Base-by-base conservation (phyloP, 2,329 filamentous ascomycete species). In the Aspergillus fumigatiaffinis region DNA sequence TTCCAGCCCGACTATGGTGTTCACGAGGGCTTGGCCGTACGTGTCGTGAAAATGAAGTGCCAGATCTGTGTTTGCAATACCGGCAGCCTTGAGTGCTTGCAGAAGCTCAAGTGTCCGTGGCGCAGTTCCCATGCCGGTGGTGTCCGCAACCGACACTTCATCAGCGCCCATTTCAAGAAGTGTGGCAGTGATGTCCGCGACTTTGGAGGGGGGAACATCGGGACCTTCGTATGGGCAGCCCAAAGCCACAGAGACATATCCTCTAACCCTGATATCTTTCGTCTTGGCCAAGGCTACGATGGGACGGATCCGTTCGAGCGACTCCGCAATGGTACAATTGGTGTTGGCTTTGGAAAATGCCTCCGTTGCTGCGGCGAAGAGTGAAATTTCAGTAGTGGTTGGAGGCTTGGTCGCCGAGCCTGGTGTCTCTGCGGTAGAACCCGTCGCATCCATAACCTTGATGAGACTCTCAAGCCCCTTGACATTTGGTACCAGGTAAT, bases 11-110 rank as follows among this genome's bases (percentile, higher is more conserved):
- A 87, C 82, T 10, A 87, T 77, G 0, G 82, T 82, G 59, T 88
- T 88, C 9, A 87, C 81, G 48, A 88, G 70, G 2, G 85, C 85
- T 67, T 86, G 83, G 1, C 85, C 85, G 63, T 86, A 87, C 0
- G 85, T 87, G 63, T 88, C 85, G 63, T 88, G 85, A 67, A 87
- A 87, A 67, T 88, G 85, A 56, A 87, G 73, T 1, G 84, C 85
- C 9, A 88, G 65, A 60, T 87, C 85, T 41, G 79, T 80, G 53
- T 78, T 82, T 53, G 82, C 79, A 52, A 88, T 81, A 0, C 85
- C 85, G 1, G 85, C 84, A 20, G 84, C 81, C 29, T 78, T 79
- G 52, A 88, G 70, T 2, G 84, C 82, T 59, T 82, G 78, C 50
- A 88, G 73, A 2, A 88, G 76, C 60, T 83, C 80, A 57, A 78